These are phyloP conservation scores for Chaetomiaceae sp. DNA, from an alignment of 2,329 filamentous ascomycete species.

Conservation along the genomic window DNA sequence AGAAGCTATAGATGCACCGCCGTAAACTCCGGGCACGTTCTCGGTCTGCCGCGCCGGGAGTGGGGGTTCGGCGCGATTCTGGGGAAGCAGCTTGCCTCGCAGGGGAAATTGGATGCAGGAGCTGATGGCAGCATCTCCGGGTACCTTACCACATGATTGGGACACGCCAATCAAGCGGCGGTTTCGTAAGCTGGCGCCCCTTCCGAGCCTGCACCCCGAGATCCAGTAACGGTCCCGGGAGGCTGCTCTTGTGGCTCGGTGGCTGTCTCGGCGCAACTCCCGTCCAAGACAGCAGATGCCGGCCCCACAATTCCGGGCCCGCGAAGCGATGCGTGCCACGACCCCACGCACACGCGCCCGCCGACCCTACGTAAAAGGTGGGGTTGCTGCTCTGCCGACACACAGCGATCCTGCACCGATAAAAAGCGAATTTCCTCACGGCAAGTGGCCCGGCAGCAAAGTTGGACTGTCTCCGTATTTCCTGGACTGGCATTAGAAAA, in stretches of 20 bases:
- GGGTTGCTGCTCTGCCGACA: constrained; percentile 12
- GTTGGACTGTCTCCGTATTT: background rate
- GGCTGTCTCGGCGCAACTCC: background rate
- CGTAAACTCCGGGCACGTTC: constrained; percentile 4
- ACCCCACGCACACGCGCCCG: constrained; percentile 15
- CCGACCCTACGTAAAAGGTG: constrained; percentile 18
- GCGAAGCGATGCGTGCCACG: background rate
- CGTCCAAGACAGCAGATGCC: constrained; percentile 5
- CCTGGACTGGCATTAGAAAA: background rate
- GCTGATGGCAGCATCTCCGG: background rate
- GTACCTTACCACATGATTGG: constrained; percentile 14
- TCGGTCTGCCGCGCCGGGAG: background rate
- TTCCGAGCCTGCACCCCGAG: background rate
- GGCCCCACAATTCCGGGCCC: constrained; percentile 9
- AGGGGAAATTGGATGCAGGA: background rate
- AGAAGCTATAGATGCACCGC: background rate
- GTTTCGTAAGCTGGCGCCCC: background rate
- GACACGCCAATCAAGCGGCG: constrained; percentile 10
- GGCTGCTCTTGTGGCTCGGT: background rate
- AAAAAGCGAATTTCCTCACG: constrained; percentile 10
- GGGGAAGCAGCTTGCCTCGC: background rate
- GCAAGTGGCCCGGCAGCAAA: background rate
- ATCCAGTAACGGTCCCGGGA: background rate
- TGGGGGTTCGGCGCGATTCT: constrained; percentile 2
- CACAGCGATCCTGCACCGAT: constrained; percentile 3